Percentiles rank a stretch among this genome's conserved stretches.
phyloP scores from a whole-genome alignment of 805 yeast species.

The Teunomyces funiuensis region DNA sequence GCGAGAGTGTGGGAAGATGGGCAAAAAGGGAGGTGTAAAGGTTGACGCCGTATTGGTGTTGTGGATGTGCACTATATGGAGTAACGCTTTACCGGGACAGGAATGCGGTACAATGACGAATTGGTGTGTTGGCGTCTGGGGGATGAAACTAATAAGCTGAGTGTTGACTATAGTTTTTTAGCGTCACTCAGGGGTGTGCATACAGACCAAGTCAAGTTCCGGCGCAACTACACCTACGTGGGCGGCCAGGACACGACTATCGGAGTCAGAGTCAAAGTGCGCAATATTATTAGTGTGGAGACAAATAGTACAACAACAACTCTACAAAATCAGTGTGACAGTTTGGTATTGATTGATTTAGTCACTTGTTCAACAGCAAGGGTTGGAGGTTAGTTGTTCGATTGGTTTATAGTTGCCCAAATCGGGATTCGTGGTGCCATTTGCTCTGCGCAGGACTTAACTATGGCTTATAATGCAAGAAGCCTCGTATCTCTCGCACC shows the following conservation, averaged over 20 bases:
- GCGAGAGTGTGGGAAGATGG: neutral
- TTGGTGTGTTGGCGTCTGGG: neutral
- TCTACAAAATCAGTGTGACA: no score
- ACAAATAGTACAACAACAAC: no score
- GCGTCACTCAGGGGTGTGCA: constrained; percentile 6
- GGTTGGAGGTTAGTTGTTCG: no score
- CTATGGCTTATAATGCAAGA: no score
- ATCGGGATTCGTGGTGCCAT: no score
- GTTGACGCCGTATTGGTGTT: neutral
- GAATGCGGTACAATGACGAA: constrained; percentile 3
- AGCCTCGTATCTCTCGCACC: no score
- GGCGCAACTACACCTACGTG: constrained; percentile 3
- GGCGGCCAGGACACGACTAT: constrained; percentile 2
- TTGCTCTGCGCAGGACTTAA: no score
- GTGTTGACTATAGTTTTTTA: constrained; percentile 6
- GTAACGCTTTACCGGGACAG: constrained; percentile 3
- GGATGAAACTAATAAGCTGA: neutral
- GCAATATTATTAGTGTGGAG: constrained; percentile 1
- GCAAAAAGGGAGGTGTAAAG: neutral
- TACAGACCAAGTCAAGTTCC: constrained; percentile 1
- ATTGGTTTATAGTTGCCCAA: no score
- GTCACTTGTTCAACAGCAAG: no score
- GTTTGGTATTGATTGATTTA: no score
- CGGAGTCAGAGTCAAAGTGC: constrained; percentile 1
- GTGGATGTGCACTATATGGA: neutral